These are phyloP conservation scores for Flagelloscypha sp. DNA, from an alignment of 768 basidiomycete species.

Conservation along the genomic window DNA sequence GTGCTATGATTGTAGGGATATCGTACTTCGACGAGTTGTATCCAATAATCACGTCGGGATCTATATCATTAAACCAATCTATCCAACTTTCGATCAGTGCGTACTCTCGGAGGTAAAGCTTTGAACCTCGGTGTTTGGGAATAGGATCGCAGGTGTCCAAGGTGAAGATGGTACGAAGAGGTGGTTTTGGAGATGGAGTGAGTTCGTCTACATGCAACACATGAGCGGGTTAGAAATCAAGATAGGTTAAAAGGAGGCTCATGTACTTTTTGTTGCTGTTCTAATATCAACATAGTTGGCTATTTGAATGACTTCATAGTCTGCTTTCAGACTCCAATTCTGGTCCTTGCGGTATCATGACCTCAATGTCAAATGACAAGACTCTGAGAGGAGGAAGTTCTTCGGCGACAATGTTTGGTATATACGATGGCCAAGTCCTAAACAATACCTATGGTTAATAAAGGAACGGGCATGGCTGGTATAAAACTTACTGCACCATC, in stretches of 20 bases:
- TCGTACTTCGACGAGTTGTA: conserved; percentile 13
- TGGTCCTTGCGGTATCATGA: conserved; percentile 5
- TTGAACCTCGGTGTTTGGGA: too few relatives aligned
- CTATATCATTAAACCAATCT: conserved; percentile 9
- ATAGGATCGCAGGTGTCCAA: conserved; percentile 8
- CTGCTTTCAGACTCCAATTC: too few relatives aligned
- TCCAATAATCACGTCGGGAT: conserved; percentile 14
- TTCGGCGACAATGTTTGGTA: conserved; percentile 1
- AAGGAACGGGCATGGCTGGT: background rate
- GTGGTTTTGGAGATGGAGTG: conserved; percentile 1
- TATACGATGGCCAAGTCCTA: conserved; percentile 6
- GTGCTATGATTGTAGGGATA: conserved; percentile 10
- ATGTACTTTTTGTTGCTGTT: too few relatives aligned
- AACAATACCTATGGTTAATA: conserved; percentile 1
- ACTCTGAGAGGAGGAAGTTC: conserved; percentile 6
- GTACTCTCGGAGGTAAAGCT: conserved; percentile 6
- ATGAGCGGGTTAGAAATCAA: conserved; percentile 1
- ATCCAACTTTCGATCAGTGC: conserved; percentile 9
- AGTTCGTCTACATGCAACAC: background rate
- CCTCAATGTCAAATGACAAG: conserved; percentile 14
- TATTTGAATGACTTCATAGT: conserved; percentile 14
- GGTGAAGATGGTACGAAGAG: conserved; percentile 12
- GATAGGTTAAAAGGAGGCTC: too few relatives aligned
- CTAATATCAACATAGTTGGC: conserved; percentile 13
- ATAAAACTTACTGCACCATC: conserved; percentile 4